Conservation (phyloP, 306 rosid species). For the Ceratonia siliqua region DNA sequence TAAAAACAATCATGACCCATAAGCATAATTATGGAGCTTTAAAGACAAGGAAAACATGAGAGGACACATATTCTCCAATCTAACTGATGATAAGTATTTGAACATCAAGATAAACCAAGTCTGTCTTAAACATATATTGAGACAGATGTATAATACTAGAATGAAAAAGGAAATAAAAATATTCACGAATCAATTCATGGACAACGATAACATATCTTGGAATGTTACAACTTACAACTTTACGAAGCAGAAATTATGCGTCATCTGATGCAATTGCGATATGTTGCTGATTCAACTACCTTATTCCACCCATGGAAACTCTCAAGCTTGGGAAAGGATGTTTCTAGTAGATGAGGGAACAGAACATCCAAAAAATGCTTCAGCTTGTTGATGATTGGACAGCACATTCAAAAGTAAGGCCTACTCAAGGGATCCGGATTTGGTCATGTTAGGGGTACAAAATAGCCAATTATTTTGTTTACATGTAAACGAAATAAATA, state of each 20-base stretch:
- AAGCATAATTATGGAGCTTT: neutral
- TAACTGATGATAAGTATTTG: neutral
- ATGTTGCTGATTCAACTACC: neutral
- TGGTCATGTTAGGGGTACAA: too few relatives aligned
- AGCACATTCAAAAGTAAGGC: neutral
- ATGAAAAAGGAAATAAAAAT: neutral
- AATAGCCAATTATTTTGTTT: too few relatives aligned
- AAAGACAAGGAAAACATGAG: neutral
- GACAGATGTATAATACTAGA: neutral
- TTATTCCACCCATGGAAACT: neutral
- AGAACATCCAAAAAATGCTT: neutral
- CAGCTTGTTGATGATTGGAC: neutral
- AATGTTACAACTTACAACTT: neutral
- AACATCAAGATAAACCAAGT: neutral
- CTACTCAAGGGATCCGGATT: neutral
- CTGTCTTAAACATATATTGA: neutral
- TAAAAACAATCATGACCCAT: neutral
- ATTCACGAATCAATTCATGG: neutral
- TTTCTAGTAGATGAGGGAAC: neutral
- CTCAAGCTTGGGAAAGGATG: neutral
- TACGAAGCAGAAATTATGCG: neutral
- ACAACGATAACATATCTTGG: neutral
- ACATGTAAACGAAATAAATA: too few relatives aligned
- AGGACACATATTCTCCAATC: neutral
- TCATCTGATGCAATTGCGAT: neutral